These are phyloP conservation scores for Dichotomocladium elegans DNA, from an alignment of 371 early-diverging fungal species.

Conservation along the genomic window DNA sequence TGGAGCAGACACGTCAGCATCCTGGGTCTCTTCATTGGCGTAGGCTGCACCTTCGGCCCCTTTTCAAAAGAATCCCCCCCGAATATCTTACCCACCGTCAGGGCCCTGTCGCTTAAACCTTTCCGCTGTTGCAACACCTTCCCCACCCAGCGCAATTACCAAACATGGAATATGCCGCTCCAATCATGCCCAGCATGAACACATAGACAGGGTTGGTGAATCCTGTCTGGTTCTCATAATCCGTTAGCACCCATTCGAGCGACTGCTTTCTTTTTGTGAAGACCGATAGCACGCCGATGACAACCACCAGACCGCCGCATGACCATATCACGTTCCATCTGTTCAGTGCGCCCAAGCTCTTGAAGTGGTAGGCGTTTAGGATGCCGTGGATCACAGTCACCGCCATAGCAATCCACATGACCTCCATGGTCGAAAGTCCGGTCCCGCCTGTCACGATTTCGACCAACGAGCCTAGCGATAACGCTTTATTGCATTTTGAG, in stretches of 20 bases:
- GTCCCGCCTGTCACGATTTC: slow-evolving; percentile 17
- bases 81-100: too few relatives aligned
- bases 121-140: too few relatives aligned
- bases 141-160: too few relatives aligned
- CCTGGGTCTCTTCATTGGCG: slow-evolving; percentile 42
- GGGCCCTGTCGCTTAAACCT: too few relatives aligned
- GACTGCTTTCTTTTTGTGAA: slow-evolving; percentile 18
- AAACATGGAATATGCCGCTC: slow-evolving; percentile 41
- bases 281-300: slow-evolving; percentile 18
- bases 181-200: slow-evolving; percentile 36
- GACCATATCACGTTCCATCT: slow-evolving; percentile 44
- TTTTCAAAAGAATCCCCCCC: too few relatives aligned
- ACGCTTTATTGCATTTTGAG: neutral
- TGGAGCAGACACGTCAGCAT: slow-evolving; percentile 37
- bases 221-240: slow-evolving; percentile 41
- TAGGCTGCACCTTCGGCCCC: slow-evolving; percentile 42
- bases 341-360: slow-evolving; percentile 23
- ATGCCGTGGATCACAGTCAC: slow-evolving; percentile 27
- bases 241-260: slow-evolving; percentile 28
- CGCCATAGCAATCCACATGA: slow-evolving; percentile 25
- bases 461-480: slow-evolving; percentile 27
- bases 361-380: slow-evolving; percentile 24
- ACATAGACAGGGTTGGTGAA: slow-evolving; percentile 36
- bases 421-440: slow-evolving; percentile 11
- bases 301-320: slow-evolving; percentile 27